Evolutionary conservation across 2,329 filamentous ascomycete species (phyloP).

Genomic region (Fusarium albidum): DNA sequence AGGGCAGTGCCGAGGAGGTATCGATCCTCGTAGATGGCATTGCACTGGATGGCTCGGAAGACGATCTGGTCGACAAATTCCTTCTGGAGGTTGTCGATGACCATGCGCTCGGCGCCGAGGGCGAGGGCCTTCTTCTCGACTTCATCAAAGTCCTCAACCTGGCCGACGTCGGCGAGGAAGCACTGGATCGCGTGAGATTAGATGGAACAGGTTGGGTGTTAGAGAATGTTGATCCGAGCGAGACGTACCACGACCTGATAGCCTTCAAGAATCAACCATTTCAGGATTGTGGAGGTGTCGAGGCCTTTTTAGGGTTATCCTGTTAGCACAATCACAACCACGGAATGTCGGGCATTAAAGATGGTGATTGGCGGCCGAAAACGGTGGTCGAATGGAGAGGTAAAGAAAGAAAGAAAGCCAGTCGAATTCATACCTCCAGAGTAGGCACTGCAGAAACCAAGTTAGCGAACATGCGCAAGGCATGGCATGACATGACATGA

Average conservation of each 20-base stretch:
- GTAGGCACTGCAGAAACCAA: conserved; percentile 15
- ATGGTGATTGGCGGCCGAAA: background rate
- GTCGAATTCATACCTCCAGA: conserved; percentile 17
- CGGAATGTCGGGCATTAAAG: background rate
- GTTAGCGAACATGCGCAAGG: background rate
- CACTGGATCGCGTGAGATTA: conserved; percentile 31
- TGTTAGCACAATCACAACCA: background rate
- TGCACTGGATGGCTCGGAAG: conserved; percentile 76
- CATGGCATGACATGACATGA: background rate
- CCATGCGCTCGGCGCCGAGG: conserved; percentile 51
- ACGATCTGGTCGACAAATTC: conserved; percentile 81
- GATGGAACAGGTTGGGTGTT: too few relatives aligned
- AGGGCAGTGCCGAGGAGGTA: conserved; percentile 61
- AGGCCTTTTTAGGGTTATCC: conserved; percentile 44
- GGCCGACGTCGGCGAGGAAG: conserved; percentile 69
- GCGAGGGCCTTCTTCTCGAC: conserved; percentile 71
- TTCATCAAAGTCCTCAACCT: conserved; percentile 75
- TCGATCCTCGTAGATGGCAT: conserved; percentile 66
- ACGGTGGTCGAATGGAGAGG: background rate
- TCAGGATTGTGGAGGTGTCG: conserved; percentile 53
- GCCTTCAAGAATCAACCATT: conserved; percentile 48
- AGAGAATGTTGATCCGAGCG: too few relatives aligned
- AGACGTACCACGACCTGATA: conserved; percentile 29
- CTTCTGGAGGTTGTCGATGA: conserved; percentile 68
- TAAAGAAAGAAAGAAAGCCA: background rate